Evolutionary conservation across 2,329 filamentous ascomycete species (phyloP).

Genomic region (Cladophialophora exuberans): DNA sequence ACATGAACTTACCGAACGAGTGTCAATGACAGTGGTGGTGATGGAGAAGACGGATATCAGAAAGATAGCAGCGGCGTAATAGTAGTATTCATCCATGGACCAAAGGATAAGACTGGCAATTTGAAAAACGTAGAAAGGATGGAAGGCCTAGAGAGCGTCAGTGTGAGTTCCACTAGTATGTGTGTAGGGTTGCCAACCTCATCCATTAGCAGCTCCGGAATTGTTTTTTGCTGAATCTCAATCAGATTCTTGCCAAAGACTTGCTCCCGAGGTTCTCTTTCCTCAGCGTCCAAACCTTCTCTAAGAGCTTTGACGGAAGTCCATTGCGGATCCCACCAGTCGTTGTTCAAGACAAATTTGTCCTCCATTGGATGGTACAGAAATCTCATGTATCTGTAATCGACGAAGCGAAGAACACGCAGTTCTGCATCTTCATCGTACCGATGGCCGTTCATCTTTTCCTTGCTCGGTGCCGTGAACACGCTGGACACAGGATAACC

Average conservation of each 20-base stretch:
- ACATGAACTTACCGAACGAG: slow-evolving; percentile 66
- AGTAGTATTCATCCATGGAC: slow-evolving; percentile 96
- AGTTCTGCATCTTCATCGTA: slow-evolving; percentile 77
- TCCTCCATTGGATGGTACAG: slow-evolving; percentile 88
- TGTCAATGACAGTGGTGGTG: slow-evolving; percentile 84
- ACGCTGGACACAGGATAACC: slow-evolving; percentile 67
- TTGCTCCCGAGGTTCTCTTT: slow-evolving; percentile 77
- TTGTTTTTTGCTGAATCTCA: slow-evolving; percentile 88
- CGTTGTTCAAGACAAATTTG: slow-evolving; percentile 81
- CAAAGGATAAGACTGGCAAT: slow-evolving; percentile 91
- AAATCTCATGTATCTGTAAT: slow-evolving; percentile 93
- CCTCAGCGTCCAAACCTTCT: slow-evolving; percentile 81
- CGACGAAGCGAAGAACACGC: slow-evolving; percentile 72
- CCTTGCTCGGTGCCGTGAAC: slow-evolving; percentile 55
- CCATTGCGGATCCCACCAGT: slow-evolving; percentile 95
- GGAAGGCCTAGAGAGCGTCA: slow-evolving; percentile 67
- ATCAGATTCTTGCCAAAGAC: slow-evolving; percentile 92
- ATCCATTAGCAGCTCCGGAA: slow-evolving; percentile 80
- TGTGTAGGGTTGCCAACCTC: slow-evolving; percentile 61
- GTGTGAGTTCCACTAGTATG: background rate
- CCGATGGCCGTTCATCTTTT: slow-evolving; percentile 66
- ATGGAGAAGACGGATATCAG: slow-evolving; percentile 93
- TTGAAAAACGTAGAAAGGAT: slow-evolving; percentile 98
- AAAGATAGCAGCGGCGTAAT: slow-evolving; percentile 95
- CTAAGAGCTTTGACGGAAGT: slow-evolving; percentile 74